Evolutionary conservation across 225 moss, liverwort and hornwort species (phyloP).

Genomic region (Antitrichia curtipendula): DNA sequence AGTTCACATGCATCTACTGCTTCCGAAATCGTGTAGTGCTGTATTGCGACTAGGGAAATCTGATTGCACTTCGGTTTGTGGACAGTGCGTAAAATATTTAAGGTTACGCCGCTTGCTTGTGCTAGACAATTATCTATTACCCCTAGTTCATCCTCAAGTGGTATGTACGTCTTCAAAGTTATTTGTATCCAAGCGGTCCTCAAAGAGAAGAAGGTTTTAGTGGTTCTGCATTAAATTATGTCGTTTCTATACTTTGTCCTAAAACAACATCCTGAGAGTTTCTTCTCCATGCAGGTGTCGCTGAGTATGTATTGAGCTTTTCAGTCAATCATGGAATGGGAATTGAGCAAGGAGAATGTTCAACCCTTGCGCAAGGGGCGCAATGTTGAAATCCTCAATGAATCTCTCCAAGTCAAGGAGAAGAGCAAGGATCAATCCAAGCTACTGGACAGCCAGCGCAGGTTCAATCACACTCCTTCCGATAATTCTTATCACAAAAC

Average conservation of each 20-base stretch:
- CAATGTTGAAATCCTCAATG: constrained; percentile 67
- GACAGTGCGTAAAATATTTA: background rate
- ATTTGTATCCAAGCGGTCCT: background rate
- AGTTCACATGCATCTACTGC: background rate
- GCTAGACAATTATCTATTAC: background rate
- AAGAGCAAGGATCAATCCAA: constrained; percentile 23
- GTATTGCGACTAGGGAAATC: background rate
- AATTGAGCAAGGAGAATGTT: constrained; percentile 95
- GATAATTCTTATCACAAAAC: background rate
- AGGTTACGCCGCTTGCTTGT: background rate
- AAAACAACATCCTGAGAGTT: background rate
- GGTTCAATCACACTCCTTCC: constrained; percentile 6
- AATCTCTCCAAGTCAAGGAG: constrained; percentile 38
- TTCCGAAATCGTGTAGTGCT: background rate
- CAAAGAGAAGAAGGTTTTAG: background rate
- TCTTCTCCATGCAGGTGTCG: background rate
- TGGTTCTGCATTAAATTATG: background rate
- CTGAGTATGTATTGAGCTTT: constrained; percentile 15
- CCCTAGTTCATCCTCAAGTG: background rate
- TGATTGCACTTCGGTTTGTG: background rate
- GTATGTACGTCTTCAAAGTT: background rate
- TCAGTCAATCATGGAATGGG: constrained; percentile 67
- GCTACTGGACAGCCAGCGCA: constrained; percentile 48
- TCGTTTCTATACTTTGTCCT: background rate
- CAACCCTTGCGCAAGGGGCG: constrained; percentile 74